A percentile compares a stretch with the other conserved stretches of the same genome.
Evolutionary conservation across 2,329 filamentous ascomycete species (phyloP).

Genomic region (Sclerotiophoma versabilis): DNA sequence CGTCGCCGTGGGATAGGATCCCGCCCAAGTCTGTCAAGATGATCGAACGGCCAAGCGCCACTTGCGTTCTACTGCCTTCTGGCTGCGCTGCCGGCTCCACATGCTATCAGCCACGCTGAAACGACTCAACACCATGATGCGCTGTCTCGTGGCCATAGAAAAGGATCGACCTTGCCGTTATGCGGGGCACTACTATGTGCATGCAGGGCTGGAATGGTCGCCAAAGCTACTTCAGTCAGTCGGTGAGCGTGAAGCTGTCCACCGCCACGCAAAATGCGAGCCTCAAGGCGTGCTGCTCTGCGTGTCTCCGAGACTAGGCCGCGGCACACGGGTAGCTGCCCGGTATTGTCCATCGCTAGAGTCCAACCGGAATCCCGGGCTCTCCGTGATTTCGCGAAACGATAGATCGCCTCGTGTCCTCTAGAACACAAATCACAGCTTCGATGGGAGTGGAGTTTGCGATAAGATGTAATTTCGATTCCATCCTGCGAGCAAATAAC

Average conservation of each 20-base stretch:
- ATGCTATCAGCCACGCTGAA: conserved; percentile 34
- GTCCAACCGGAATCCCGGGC: conserved; percentile 14
- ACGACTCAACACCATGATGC: conserved; percentile 44
- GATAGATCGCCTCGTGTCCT: conserved; percentile 20
- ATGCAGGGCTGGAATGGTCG: conserved; percentile 14
- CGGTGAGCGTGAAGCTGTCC: conserved; percentile 17
- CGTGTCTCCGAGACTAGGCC: conserved; percentile 17
- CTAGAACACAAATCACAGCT: conserved; percentile 19
- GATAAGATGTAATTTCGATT: conserved; percentile 10
- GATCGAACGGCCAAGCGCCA: conserved; percentile 16
- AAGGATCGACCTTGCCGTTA: conserved; percentile 18
- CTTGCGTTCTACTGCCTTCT: conserved; percentile 16
- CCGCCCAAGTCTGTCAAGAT: conserved; percentile 3
- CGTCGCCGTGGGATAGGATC: conserved; percentile 5
- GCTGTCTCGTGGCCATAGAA: conserved; percentile 14
- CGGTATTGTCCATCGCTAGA: conserved; percentile 14
- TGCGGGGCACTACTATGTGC: conserved; percentile 15
- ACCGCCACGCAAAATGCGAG: conserved; percentile 9
- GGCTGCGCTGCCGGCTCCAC: conserved; percentile 19
- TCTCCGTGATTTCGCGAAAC: conserved; percentile 22
- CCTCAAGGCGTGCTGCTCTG: conserved; percentile 15
- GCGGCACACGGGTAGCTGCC: conserved; percentile 16
- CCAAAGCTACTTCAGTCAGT: conserved; percentile 13
- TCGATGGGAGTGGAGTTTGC: conserved; percentile 3
- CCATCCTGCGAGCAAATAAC: conserved; percentile 7